These are phyloP conservation scores for Leucosporidium scottii DNA, from an alignment of 768 basidiomycete genomes.

Conservation along the genomic window DNA sequence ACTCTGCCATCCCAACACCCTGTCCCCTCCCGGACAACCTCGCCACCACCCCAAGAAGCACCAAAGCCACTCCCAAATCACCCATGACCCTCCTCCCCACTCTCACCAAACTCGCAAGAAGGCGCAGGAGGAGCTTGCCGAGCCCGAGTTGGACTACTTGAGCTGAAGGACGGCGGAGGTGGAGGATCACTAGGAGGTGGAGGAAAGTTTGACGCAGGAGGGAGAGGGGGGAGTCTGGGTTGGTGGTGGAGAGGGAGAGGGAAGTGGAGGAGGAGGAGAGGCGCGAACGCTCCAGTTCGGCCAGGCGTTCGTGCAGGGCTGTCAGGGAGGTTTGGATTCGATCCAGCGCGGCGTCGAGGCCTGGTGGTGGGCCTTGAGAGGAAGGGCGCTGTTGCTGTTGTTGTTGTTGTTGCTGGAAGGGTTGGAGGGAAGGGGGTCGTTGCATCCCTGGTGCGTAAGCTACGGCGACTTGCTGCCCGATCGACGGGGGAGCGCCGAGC, in stretches of 20 bases:
- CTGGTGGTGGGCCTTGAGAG: not conserved
- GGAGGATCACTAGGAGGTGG: not conserved
- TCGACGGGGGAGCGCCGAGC: too few relatives aligned
- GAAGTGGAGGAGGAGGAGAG: not conserved
- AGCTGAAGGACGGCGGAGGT: not conserved
- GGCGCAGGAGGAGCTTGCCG: not conserved
- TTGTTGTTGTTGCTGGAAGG: too few relatives aligned
- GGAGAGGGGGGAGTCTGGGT: not conserved
- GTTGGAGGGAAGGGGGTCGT: too few relatives aligned
- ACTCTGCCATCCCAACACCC: not conserved
- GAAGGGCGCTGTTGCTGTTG: too few relatives aligned
- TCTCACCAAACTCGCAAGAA: not conserved
- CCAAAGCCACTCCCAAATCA: not conserved
- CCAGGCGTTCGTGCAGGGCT: constrained; percentile 65
- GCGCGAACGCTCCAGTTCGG: constrained; percentile 49
- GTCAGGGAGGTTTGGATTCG: constrained; percentile 73
- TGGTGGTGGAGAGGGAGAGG: not conserved
- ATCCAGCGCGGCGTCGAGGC: constrained; percentile 69
- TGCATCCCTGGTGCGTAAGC: too few relatives aligned
- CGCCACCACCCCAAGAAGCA: constrained; percentile 3
- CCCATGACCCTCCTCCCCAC: not conserved
- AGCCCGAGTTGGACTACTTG: too few relatives aligned
- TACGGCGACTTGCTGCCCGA: too few relatives aligned
- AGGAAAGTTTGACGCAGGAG: not conserved
- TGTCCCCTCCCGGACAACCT: constrained; percentile 9